Base-by-base conservation (phyloP, 2,329 filamentous ascomycete genomes). In the Gyromitra esculenta region DNA sequence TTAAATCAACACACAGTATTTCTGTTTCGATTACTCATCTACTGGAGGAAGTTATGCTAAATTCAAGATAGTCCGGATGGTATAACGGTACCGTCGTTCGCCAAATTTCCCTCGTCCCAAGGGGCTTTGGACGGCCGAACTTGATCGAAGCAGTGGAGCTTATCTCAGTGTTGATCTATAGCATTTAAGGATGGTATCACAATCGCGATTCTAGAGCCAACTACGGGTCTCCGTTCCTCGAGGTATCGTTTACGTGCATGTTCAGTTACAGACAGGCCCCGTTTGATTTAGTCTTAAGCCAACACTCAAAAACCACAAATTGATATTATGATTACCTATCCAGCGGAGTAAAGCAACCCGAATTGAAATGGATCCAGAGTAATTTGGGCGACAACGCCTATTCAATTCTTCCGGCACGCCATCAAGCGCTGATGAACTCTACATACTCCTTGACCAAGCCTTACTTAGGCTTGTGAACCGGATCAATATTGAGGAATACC, bases 201-300 rank as follows among this genome's bases (percentile, higher is more conserved):
- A 37, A 25, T 31, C 5, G 21, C 15, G 5, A 41, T 41, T 65
- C 31, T 15, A 50, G 60, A 31, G 45, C 9, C 25, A 54, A 31
- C 31, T 21, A 54, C 63, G 63, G 63, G 43, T 65, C 13, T 35
- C 63, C 52, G 63, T 65, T 64, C 62, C 62, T 64, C 5, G n/a
- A 50, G 35, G 39, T 37, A 65, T 65, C 21, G 21, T 54, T 21
- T 31, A 5, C 21, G 31, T 54, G 21, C 50, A 54, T 25, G 50
- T 54, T 54, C n/a, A 54, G n/a, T 45, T 65, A 65, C 63, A 18
- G 31, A 65, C 63, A 11, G 31, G 8, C n/a, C 25, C 15, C 15
- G 45, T 50, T 52, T 52, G 45, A 65, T 37, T 39, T 65, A 8
- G n/a, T 31, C 63, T 41, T 48, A 54, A 65, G 13, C 31, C n/a